Evolutionary conservation across 306 rosid genomes (phyloP).

Genomic region (Datisca glomerata): DNA sequence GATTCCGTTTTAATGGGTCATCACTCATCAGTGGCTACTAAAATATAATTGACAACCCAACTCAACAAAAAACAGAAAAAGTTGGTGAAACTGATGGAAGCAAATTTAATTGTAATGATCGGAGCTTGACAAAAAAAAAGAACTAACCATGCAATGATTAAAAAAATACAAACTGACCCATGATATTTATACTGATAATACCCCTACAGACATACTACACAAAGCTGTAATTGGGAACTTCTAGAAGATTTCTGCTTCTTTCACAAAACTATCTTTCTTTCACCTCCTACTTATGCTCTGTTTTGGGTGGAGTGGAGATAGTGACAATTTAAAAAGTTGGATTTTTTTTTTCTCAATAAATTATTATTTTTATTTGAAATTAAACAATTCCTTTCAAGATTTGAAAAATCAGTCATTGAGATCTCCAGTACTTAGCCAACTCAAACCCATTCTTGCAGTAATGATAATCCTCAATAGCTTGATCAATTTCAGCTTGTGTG

Average conservation of each 20-base stretch:
- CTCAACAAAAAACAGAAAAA: no score
- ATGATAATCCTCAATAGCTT: conserved; percentile 68
- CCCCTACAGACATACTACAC: background rate
- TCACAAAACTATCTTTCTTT: conserved; percentile 17
- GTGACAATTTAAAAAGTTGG: conserved; percentile 9
- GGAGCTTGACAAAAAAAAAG: no score
- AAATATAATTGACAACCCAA: no score
- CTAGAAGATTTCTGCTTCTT: conserved; percentile 46
- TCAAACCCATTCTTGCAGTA: conserved; percentile 63
- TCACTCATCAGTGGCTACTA: no score
- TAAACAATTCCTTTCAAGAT: background rate
- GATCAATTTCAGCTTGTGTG: conserved; percentile 70
- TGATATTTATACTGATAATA: conserved; percentile 28
- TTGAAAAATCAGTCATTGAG: conserved; percentile 25
- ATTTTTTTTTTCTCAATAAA: conserved; percentile 7
- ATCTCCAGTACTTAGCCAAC: conserved; percentile 62
- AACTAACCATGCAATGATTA: no score
- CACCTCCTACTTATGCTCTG: conserved; percentile 30
- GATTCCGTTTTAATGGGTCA: no score
- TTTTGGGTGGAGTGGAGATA: conserved; percentile 21
- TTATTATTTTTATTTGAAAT: background rate
- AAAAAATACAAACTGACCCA: conserved; percentile 45
- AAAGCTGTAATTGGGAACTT: conserved; percentile 22
- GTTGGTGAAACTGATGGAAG: no score
- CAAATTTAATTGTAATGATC: no score